Evolutionary conservation across 2,329 filamentous ascomycete species (phyloP).

Genomic region (Blumeriella jaapii): DNA sequence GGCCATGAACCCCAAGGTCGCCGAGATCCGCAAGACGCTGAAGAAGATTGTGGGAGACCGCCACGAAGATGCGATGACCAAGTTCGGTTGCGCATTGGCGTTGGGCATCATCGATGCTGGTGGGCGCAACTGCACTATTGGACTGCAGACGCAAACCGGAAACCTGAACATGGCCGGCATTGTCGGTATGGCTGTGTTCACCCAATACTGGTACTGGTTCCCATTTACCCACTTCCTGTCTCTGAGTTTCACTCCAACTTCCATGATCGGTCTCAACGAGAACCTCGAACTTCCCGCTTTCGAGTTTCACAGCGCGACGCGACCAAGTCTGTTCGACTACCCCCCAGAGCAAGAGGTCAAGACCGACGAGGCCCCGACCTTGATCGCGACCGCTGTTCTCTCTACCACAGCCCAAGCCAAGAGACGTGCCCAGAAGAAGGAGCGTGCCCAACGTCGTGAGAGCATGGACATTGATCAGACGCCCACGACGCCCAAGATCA

Average conservation of each 20-base stretch:
- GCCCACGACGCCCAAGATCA: conserved; percentile 58
- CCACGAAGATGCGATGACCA: conserved; percentile 98
- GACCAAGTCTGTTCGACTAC: conserved; percentile 94
- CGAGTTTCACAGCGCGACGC: conserved; percentile 91
- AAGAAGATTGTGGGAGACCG: conserved; percentile 90
- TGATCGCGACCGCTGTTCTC: conserved; percentile 89
- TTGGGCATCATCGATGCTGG: conserved; percentile 96
- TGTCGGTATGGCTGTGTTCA: conserved; percentile 95
- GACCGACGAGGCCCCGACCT: conserved; percentile 80
- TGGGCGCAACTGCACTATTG: conserved; percentile 96
- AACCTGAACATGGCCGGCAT: conserved; percentile 98
- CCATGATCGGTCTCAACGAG: conserved; percentile 88
- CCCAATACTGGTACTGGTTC: conserved; percentile 99
- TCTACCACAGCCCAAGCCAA: conserved; percentile 97
- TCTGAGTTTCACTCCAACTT: conserved; percentile 90
- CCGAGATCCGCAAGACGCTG: conserved; percentile 79
- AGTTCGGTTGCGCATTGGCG: conserved; percentile 89
- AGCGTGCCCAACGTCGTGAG: conserved; percentile 76
- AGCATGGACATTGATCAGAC: conserved; percentile 90
- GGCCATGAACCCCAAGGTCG: conserved; percentile 94
- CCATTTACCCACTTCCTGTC: conserved; percentile 96
- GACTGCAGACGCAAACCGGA: conserved; percentile 91
- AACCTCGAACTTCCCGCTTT: conserved; percentile 88
- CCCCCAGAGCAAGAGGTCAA: conserved; percentile 95
- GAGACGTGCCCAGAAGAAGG: conserved; percentile 86